Evolutionary conservation across 768 basidiomycete species (phyloP), one percentile per base, ranked within the genome.

Genomic region (Zangia roseola): DNA sequence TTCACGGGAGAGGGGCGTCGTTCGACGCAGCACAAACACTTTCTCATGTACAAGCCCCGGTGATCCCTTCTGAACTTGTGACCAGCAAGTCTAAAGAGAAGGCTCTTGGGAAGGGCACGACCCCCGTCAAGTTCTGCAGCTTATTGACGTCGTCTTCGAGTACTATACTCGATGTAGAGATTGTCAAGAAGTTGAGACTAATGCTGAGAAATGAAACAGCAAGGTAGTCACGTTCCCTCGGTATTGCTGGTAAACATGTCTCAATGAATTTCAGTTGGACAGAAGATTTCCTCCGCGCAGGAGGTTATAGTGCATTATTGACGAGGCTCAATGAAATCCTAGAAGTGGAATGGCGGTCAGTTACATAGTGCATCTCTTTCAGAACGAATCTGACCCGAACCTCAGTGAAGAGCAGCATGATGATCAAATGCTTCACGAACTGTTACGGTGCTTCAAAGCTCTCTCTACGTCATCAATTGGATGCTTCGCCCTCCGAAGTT

Each of bases 331-430:
- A 93, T 50, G 94, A 99, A 68, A 78, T 98, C 16, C 76, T 99
- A 2, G 90, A 94, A 58, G 83, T 97, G 30, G 97, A 99, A 69
- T 99, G 97, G 97, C 84, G 95, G 91, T 91, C 56, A 52, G 82
- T 72, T n/a, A 7, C 28, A n/a, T 19, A 34, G 21, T 45, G 1
- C 42, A 31, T 36, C 17, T 19, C 19, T 19, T 19, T 37, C 44
- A 8, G 26, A 38, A 31, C 33, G 7, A 42, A 17, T 20, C 50
- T 64, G 35, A 63, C 40, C 23, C 48, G 21, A 21, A 35, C 26
- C 54, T n/a, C 59, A 94, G 94, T 55, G 95, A 98, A 66, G 97
- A 99, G 63, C 95, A 98, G 62, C 95, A 97, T 56, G 97, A 97
- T 61, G 97, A 98, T 62, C 86, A 97, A 64, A 76, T 97, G 36